These are phyloP conservation scores for Ceratobasidium theobromae DNA, from an alignment of 1,284 basidiomycete genomes.

Conservation along the genomic window DNA sequence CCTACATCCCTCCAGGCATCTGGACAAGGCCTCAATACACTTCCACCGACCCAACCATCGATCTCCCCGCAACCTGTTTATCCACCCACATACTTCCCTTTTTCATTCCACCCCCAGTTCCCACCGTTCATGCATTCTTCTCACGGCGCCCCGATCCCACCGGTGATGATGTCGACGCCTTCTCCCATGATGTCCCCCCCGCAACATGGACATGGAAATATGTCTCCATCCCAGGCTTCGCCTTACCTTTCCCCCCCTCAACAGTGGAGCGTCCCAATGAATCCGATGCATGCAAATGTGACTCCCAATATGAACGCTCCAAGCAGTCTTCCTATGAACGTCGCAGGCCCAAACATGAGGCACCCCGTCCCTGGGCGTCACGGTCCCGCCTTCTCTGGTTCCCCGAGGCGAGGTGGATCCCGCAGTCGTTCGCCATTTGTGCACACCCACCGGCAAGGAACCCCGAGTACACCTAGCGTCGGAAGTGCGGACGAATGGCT, in stretches of 20 bases:
- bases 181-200: constrained; percentile 16
- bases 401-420: background rate
- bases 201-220: constrained; percentile 2
- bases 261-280: too few species aligned
- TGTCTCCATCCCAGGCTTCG: background rate
- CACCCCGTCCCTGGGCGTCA: background rate
- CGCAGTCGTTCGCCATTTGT: background rate
- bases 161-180: constrained; percentile 1
- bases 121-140: background rate
- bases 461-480: constrained; percentile 24
- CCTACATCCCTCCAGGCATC: too few species aligned
- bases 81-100: background rate
- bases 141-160: background rate
- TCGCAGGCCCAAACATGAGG: background rate
- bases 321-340: background rate
- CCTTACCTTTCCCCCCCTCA: background rate
- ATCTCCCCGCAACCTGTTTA: too few species aligned
- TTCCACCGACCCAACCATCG: too few species aligned
- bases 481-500: background rate
- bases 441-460: background rate
- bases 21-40: too few species aligned
- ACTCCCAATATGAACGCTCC: background rate
- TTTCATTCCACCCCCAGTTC: background rate
- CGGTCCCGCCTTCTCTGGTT: background rate
- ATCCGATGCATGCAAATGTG: too few species aligned